These are phyloP conservation scores for Ophiocordyceps camponoti-saundersi DNA, from an alignment of 2,329 filamentous ascomycete genomes.

Conservation along the genomic window DNA sequence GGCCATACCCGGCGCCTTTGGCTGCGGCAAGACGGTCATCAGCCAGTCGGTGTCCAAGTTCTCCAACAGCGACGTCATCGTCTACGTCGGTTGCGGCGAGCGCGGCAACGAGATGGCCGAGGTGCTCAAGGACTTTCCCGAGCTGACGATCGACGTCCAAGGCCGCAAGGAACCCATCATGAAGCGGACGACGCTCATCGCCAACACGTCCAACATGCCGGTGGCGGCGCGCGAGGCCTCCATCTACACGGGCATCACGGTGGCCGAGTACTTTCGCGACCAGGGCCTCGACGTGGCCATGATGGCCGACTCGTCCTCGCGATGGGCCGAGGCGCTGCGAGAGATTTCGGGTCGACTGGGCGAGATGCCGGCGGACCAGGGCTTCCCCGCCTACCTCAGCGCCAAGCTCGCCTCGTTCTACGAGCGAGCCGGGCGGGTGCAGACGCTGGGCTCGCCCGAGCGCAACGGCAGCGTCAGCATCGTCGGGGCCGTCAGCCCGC, in stretches of 20 bases:
- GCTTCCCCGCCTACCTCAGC: constrained; percentile 94
- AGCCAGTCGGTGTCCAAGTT: constrained; percentile 98
- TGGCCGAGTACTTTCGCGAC: constrained; percentile 93
- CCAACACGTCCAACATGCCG: constrained; percentile 99
- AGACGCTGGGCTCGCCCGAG: constrained; percentile 74
- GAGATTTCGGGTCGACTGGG: constrained; percentile 96
- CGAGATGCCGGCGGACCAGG: constrained; percentile 99
- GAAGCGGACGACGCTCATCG: constrained; percentile 97
- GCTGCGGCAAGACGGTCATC: constrained; percentile 98
- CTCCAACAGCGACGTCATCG: constrained; percentile 97
- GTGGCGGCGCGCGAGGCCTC: constrained; percentile 96
- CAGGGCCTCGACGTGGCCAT: constrained; percentile 96
- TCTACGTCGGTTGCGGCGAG: constrained; percentile 86
- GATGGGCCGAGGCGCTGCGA: constrained; percentile 97
- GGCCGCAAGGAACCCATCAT: constrained; percentile 97
- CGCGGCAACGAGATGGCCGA: constrained; percentile 99
- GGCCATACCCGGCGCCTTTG: constrained; percentile 95
- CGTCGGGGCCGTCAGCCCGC: constrained; percentile 90
- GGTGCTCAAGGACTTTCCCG: constrained; percentile 98
- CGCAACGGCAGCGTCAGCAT: constrained; percentile 89
- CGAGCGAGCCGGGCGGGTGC: constrained; percentile 84
- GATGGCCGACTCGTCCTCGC: constrained; percentile 98
- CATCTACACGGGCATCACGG: constrained; percentile 92
- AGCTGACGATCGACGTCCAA: constrained; percentile 87
- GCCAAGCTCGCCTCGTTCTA: constrained; percentile 98